These are phyloP conservation scores for Metschnikowia bowlesiae DNA, from an alignment of 805 yeast genomes.

Conservation along the genomic window DNA sequence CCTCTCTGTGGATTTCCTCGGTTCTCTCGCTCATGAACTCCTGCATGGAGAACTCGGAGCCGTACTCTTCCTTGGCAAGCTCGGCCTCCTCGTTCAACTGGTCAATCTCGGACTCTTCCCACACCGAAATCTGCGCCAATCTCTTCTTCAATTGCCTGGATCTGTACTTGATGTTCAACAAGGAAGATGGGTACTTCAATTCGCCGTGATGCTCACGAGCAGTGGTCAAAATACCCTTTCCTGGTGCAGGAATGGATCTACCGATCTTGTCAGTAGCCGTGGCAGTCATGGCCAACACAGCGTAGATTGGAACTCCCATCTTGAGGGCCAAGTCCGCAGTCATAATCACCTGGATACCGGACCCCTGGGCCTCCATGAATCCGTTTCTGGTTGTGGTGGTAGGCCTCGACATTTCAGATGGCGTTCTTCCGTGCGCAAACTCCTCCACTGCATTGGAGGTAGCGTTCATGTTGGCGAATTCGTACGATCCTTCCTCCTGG, in stretches of 20 bases:
- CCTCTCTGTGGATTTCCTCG: conserved; percentile 82
- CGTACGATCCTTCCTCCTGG: conserved; percentile 98
- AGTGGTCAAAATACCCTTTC: conserved; percentile 97
- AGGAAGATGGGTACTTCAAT: conserved; percentile 71
- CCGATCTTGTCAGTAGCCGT: conserved; percentile 99
- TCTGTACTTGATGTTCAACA: conserved; percentile 89
- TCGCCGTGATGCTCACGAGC: conserved; percentile 90
- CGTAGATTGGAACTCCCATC: conserved; percentile 99
- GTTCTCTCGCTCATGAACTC: conserved; percentile 75
- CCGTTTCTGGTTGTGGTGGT: conserved; percentile 94
- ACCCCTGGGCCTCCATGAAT: conserved; percentile 99
- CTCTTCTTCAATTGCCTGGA: conserved; percentile 83
- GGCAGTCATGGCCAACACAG: conserved; percentile 88
- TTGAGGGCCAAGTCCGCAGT: conserved; percentile 86
- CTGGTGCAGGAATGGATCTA: conserved; percentile 99
- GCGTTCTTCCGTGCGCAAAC: conserved; percentile 93
- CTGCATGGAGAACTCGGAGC: conserved; percentile 39
- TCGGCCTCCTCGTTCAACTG: conserved; percentile 68
- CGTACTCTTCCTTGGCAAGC: conserved; percentile 48
- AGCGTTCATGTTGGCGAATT: conserved; percentile 98
- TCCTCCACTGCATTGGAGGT: conserved; percentile 88
- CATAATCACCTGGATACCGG: conserved; percentile 97
- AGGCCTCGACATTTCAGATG: conserved; percentile 98
- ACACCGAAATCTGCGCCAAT: conserved; percentile 66
- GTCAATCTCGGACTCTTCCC: conserved; percentile 81